Percentiles rank a stretch among this genome's conserved stretches.
Evolutionary conservation across 495 filamentous ascomycete species (phyloP).

Genomic region (Sordaria brevicollis): DNA sequence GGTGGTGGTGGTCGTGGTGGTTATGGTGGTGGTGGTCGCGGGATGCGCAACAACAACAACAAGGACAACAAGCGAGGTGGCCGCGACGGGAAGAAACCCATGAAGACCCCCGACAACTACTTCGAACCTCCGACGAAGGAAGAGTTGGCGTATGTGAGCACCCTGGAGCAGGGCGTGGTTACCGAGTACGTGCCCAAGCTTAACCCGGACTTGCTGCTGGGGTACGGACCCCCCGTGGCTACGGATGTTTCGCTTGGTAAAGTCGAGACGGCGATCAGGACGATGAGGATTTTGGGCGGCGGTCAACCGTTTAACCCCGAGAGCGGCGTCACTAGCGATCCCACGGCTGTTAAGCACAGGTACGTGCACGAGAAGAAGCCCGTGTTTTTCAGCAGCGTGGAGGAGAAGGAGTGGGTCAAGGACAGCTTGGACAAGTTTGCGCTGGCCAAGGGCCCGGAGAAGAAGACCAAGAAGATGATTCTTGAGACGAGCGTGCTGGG

Average conservation of each 20-base stretch:
- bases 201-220: constrained; percentile 10
- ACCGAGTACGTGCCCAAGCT: constrained; percentile 15
- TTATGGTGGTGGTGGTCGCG: neutral
- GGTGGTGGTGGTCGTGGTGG: neutral
- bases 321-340: constrained; percentile 13
- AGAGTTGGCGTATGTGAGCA: constrained; percentile 13
- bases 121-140: neutral
- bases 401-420: constrained; percentile 30
- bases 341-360: constrained; percentile 2
- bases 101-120: neutral
- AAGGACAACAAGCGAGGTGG: neutral
- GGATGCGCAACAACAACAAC: neutral
- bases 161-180: constrained; percentile 18
- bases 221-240: constrained; percentile 24
- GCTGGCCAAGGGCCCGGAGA: constrained; percentile 4
- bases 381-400: constrained; percentile 19
- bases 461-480: constrained; percentile 24
- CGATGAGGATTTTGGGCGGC: constrained; percentile 22
- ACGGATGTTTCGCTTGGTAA: constrained; percentile 13
- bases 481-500: constrained; percentile 31
- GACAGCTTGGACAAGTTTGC: constrained; percentile 1
- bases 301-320: constrained; percentile 18
- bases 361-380: constrained; percentile 14
- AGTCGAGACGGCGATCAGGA: constrained; percentile 18
- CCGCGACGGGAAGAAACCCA: neutral